Evolutionary conservation across 2,329 filamentous ascomycete species (phyloP).

Genomic region (Podosphaera leucotricha): DNA sequence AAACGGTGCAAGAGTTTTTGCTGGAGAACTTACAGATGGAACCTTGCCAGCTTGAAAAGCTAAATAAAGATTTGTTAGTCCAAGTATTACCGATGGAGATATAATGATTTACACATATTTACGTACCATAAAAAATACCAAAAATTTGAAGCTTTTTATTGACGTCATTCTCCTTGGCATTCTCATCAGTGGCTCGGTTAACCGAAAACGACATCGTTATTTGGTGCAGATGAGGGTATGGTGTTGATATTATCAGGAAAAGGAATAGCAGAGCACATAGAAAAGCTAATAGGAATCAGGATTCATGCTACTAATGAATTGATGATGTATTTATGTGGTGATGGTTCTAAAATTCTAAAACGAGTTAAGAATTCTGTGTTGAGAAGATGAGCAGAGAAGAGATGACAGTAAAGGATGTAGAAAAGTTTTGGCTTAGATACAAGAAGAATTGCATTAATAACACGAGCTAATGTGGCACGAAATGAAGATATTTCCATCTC

Average conservation of each 20-base stretch:
- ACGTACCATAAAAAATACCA: slow-evolving; percentile 50
- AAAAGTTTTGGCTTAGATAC: neutral
- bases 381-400: neutral
- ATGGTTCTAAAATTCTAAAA: neutral
- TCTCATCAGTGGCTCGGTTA: slow-evolving; percentile 13
- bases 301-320: neutral
- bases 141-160: slow-evolving; percentile 89
- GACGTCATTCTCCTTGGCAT: slow-evolving; percentile 31
- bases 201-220: slow-evolving; percentile 10
- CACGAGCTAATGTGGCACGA: neutral
- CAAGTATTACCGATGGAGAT: neutral
- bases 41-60: slow-evolving; percentile 79
- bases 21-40: slow-evolving; percentile 30
- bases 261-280: neutral
- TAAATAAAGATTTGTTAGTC: slow-evolving; percentile 12
- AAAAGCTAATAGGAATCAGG: neutral
- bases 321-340: neutral
- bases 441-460: neutral
- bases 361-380: neutral
- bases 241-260: neutral
- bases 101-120: neutral
- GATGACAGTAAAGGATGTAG: neutral
- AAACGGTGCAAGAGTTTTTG: neutral
- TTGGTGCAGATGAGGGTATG: slow-evolving; percentile 1
- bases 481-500: neutral